A percentile compares a stretch with the other conserved stretches of the same genome.
Conservation (phyloP, 331 rosid species). For the Spiraea crenata region DNA sequence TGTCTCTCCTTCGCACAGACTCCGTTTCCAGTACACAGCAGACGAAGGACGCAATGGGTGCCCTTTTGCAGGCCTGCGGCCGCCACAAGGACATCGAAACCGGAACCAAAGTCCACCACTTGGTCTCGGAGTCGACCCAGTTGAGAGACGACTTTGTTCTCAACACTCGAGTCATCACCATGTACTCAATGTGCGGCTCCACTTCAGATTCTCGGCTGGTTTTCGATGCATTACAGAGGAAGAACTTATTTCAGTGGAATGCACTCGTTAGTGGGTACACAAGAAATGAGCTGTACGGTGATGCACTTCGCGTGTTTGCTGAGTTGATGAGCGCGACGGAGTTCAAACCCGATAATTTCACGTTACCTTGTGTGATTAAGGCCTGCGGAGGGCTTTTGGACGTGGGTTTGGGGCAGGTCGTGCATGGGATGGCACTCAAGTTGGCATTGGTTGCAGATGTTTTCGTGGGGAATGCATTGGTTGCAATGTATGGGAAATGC, state of each 20-base stretch:
- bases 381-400: slow-evolving; percentile 59
- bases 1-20: slow-evolving; percentile 38
- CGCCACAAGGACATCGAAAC: slow-evolving; percentile 43
- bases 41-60: slow-evolving; percentile 43
- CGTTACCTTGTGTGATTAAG: slow-evolving; percentile 70
- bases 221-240: slow-evolving; percentile 44
- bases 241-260: slow-evolving; percentile 66
- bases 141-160: slow-evolving; percentile 55
- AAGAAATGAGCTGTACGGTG: slow-evolving; percentile 52
- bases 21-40: slow-evolving; percentile 24
- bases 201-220: slow-evolving; percentile 55
- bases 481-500: slow-evolving; percentile 68
- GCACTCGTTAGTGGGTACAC: slow-evolving; percentile 69
- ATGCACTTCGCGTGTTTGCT: slow-evolving; percentile 42
- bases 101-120: slow-evolving; percentile 56
- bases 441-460: slow-evolving; percentile 44
- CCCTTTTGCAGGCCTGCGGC: slow-evolving; percentile 58
- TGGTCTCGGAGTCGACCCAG: slow-evolving; percentile 38
- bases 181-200: slow-evolving; percentile 68
- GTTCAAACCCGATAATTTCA: slow-evolving; percentile 62
- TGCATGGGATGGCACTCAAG: slow-evolving; percentile 74
- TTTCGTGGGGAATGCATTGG: slow-evolving; percentile 72
- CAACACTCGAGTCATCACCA: slow-evolving; percentile 64
- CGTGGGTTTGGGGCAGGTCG: slow-evolving; percentile 39
- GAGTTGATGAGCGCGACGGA: slow-evolving; percentile 48